Evolutionary conservation across 2,329 filamentous ascomycete species (phyloP).

Genomic region (Fusarium brevicatenulatum): DNA sequence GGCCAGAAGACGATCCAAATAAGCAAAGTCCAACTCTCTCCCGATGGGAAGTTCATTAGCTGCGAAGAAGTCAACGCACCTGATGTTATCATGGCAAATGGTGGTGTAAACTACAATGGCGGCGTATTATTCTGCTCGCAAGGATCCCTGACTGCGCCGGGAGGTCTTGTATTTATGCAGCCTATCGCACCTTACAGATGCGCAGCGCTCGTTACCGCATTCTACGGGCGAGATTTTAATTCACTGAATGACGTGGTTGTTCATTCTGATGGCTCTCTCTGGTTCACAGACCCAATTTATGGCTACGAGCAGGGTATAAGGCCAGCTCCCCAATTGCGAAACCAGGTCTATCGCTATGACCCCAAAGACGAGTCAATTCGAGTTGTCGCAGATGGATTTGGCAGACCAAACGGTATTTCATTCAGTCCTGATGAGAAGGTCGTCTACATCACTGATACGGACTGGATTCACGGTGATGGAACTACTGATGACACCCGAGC

Average conservation of each 20-base stretch:
- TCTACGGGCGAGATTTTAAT: conserved; percentile 58
- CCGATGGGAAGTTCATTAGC: conserved; percentile 13
- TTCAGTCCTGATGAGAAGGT: conserved; percentile 58
- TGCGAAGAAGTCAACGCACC: conserved; percentile 49
- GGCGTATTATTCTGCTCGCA: conserved; percentile 56
- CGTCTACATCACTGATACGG: conserved; percentile 59
- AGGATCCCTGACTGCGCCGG: conserved; percentile 41
- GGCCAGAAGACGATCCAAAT: conserved; percentile 46
- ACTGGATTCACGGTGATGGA: conserved; percentile 49
- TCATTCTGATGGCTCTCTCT: conserved; percentile 55
- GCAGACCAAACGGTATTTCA: conserved; percentile 57
- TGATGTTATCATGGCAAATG: conserved; percentile 58
- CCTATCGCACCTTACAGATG: conserved; percentile 46
- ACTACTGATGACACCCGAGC: conserved; percentile 41
- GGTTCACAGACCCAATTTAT: conserved; percentile 63
- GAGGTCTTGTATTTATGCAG: conserved; percentile 50
- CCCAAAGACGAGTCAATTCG: conserved; percentile 52
- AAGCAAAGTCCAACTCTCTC: conserved; percentile 40
- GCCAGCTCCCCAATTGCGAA: conserved; percentile 55
- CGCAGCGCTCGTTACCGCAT: conserved; percentile 50
- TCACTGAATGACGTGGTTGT: conserved; percentile 61
- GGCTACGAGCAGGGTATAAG: conserved; percentile 60
- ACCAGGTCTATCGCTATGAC: conserved; percentile 60
- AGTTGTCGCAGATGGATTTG: conserved; percentile 59
- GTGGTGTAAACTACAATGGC: conserved; percentile 58